phyloP scores from a whole-genome alignment of 176 grass and related monocot species.

The Echinochloa phyllopogon region DNA sequence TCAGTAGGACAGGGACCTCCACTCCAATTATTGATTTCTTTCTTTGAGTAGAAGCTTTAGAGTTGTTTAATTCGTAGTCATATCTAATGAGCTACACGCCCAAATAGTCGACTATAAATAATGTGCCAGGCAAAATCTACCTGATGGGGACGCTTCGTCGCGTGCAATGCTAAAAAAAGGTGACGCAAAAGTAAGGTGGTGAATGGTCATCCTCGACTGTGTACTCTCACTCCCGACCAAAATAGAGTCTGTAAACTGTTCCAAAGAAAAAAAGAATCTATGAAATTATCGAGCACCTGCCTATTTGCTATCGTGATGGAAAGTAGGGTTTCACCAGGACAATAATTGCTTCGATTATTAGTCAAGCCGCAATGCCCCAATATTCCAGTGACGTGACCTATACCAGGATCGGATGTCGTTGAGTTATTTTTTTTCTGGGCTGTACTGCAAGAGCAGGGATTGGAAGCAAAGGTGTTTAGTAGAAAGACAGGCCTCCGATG shows the following conservation, averaged over 20 bases:
- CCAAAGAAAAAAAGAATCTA: too few species aligned
- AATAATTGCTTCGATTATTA: neutral
- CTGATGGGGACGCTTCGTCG: slow-evolving; percentile 15
- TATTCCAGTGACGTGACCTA: too few species aligned
- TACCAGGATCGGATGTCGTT: too few species aligned
- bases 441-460: too few species aligned
- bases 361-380: neutral
- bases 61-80: neutral
- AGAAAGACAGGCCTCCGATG: too few species aligned
- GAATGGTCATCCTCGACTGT: neutral
- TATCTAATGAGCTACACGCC: neutral
- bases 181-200: neutral
- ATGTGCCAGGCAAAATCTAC: neutral
- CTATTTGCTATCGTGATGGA: neutral
- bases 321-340: neutral
- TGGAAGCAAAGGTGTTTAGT: too few species aligned
- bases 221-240: neutral
- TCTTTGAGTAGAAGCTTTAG: neutral
- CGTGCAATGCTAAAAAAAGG: neutral
- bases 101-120: neutral
- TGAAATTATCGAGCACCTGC: neutral
- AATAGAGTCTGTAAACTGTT: neutral
- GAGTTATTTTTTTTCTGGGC: too few species aligned
- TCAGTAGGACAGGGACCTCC: too few species aligned
- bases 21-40: neutral